Conservation (phyloP, 1,284 basidiomycete species). For the Pisolithus thermaeus region DNA sequence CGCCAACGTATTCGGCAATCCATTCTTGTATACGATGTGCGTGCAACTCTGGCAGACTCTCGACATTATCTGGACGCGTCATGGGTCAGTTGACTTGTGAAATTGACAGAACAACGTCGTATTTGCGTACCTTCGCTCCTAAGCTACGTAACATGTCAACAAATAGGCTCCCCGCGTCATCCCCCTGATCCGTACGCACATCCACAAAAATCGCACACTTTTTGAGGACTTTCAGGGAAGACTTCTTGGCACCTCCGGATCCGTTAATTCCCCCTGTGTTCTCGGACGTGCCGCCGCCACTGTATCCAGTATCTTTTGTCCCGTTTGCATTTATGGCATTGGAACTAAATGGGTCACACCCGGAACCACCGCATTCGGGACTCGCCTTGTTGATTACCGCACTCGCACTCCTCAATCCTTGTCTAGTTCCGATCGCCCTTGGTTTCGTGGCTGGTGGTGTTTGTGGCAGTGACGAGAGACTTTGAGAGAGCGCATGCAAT, state of each 20-base stretch:
- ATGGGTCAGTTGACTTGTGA: not conserved
- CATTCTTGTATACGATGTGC: conserved; percentile 90
- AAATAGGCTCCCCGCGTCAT: conserved; percentile 78
- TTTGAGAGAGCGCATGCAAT: conserved; percentile 51
- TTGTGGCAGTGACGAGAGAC: conserved; percentile 41
- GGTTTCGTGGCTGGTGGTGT: conserved; percentile 36
- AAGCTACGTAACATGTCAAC: conserved; percentile 77
- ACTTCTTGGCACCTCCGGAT: conserved; percentile 15
- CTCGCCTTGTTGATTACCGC: conserved; percentile 20
- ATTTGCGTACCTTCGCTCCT: conserved; percentile 72
- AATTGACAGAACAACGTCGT: not conserved
- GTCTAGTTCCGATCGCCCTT: conserved; percentile 23
- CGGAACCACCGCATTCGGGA: conserved; percentile 20
- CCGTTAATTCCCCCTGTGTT: conserved; percentile 13
- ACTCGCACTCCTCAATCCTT: conserved; percentile 37
- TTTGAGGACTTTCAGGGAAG: conserved; percentile 49
- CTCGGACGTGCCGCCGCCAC: conserved; percentile 14
- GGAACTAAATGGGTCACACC: conserved; percentile 12
- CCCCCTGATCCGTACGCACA: conserved; percentile 81
- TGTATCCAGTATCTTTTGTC: conserved; percentile 11
- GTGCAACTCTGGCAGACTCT: conserved; percentile 76
- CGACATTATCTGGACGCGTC: conserved; percentile 43
- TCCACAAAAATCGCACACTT: conserved; percentile 87
- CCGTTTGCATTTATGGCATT: conserved; percentile 7
- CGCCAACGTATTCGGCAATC: conserved; percentile 69